Percentiles rank a stretch among this genome's conserved stretches.
Evolutionary conservation across 306 rosid genomes (phyloP).

Genomic region (Trifolium repens): DNA sequence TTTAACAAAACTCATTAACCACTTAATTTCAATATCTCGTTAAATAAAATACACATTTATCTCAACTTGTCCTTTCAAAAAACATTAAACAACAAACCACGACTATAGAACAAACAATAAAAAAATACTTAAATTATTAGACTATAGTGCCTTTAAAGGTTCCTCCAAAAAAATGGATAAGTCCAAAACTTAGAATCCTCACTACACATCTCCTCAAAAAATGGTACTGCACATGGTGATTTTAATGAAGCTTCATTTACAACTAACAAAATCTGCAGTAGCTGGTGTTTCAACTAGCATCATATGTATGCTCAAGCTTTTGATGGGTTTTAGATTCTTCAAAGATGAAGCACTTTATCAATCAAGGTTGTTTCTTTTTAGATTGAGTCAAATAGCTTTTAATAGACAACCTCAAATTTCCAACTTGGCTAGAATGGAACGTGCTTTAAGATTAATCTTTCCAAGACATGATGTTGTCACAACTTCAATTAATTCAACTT

Average conservation of each 20-base stretch:
- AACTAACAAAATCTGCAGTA: constrained; percentile 35
- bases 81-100: not conserved
- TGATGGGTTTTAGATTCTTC: constrained; percentile 41
- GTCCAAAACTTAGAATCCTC: not conserved
- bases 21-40: no score
- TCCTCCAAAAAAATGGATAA: not conserved
- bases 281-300: constrained; percentile 37
- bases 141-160: not conserved
- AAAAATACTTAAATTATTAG: no score
- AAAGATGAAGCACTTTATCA: constrained; percentile 42
- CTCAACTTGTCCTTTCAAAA: not conserved
- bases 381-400: constrained; percentile 51
- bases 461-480: not conserved
- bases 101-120: not conserved
- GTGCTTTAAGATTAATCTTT: constrained; percentile 44
- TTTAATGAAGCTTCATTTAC: constrained; percentile 40
- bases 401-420: not conserved
- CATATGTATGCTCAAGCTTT: constrained; percentile 41
- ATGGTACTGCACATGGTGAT: constrained; percentile 41
- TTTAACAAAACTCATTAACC: no score
- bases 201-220: not conserved
- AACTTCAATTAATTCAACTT: not conserved
- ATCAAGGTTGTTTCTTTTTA: constrained; percentile 59
- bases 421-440: constrained; percentile 42
- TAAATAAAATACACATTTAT: no score